Percentiles rank a stretch among this genome's conserved stretches.
Conservation (phyloP, 148 eudicot species). For the Euryodendron excelsum region DNA sequence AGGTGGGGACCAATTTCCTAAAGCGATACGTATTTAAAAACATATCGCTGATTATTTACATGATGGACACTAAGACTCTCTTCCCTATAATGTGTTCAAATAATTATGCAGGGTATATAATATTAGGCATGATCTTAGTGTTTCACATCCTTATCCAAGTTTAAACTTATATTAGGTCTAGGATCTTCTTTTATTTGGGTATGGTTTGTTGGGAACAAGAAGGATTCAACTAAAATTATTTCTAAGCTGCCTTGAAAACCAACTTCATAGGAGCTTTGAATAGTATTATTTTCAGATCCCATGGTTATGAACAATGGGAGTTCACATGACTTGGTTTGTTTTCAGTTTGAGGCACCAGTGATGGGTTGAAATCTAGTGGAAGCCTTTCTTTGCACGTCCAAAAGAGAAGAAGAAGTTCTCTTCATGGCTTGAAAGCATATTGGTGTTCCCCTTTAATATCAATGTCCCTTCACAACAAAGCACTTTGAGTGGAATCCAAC, state of each 20-base stretch:
- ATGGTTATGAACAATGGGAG: slow-evolving; percentile 52
- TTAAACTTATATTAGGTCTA: not conserved
- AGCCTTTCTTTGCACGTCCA: slow-evolving; percentile 53
- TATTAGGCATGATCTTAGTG: not conserved
- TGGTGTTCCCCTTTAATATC: slow-evolving; percentile 37
- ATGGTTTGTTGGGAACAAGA: not conserved
- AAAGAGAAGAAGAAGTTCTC: slow-evolving; percentile 30
- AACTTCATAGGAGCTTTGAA: not conserved
- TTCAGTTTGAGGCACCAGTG: slow-evolving; percentile 27
- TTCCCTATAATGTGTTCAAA: not conserved
- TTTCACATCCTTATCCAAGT: slow-evolving; percentile 1
- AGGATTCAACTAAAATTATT: not conserved
- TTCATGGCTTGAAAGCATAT: slow-evolving; percentile 36
- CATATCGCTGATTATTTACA: not conserved
- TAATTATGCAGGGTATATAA: slow-evolving; percentile 9
- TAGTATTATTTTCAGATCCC: not conserved
- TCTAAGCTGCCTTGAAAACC: not conserved
- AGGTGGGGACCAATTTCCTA: slow-evolving; percentile 11
- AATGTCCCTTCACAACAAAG: slow-evolving; percentile 45
- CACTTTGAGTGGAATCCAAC: slow-evolving; percentile 67
- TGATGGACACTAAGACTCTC: too few relatives aligned
- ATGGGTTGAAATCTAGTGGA: slow-evolving; percentile 46
- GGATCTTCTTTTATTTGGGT: not conserved
- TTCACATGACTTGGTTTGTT: slow-evolving; percentile 19
- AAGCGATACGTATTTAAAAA: not conserved